A percentile compares a stretch with the other conserved stretches of the same genome.
These are phyloP conservation scores for Microsporum audouinii DNA, from an alignment of 2,329 filamentous ascomycete genomes.

Conservation along the genomic window DNA sequence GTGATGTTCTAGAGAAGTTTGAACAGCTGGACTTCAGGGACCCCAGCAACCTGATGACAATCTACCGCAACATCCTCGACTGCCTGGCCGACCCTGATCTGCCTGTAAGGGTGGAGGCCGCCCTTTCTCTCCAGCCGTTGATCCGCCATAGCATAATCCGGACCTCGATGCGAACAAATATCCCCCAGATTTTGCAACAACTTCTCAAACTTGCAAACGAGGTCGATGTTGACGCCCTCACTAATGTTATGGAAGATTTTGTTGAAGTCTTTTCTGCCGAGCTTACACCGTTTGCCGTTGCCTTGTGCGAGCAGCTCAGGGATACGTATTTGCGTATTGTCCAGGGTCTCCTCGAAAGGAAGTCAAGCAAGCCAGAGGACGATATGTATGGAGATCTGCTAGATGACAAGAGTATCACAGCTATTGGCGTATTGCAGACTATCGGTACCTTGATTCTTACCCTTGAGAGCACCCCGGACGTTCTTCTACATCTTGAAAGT, in stretches of 20 bases:
- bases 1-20: conserved; percentile 96
- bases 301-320: conserved; percentile 84
- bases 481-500: conserved; percentile 84
- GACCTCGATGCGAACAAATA: conserved; percentile 91
- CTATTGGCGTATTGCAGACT: conserved; percentile 88
- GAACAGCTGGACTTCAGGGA: conserved; percentile 96
- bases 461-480: conserved; percentile 90
- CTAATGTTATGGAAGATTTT: conserved; percentile 99
- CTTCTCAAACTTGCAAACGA: conserved; percentile 94
- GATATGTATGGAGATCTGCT: conserved; percentile 79
- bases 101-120: conserved; percentile 86
- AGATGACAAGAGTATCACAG: conserved; percentile 97
- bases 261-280: conserved; percentile 97
- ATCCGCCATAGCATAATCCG: conserved; percentile 93
- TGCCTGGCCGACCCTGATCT: conserved; percentile 92
- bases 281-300: conserved; percentile 91
- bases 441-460: conserved; percentile 96
- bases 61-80: conserved; percentile 93
- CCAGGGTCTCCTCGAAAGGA: conserved; percentile 79
- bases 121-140: conserved; percentile 83
- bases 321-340: conserved; percentile 95
- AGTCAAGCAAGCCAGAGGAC: conserved; percentile 60
- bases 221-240: conserved; percentile 90
- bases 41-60: conserved; percentile 83
- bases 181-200: conserved; percentile 98